Evolutionary conservation across 257 asterid genomes (phyloP).

Genomic region (Perilla frutescens): DNA sequence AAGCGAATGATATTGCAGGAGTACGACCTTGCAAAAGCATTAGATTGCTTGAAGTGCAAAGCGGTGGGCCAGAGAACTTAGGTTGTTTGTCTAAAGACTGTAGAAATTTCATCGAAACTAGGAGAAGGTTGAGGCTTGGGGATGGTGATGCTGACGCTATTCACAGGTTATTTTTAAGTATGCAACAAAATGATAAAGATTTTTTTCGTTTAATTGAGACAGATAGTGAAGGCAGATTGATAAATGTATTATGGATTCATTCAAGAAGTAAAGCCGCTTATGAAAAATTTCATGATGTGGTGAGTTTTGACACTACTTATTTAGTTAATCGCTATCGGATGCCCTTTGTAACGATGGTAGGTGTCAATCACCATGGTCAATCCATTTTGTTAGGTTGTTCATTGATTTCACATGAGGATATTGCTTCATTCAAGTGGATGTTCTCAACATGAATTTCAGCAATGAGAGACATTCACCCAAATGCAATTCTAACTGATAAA

Average conservation of each 20-base stretch:
- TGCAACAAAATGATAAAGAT: not conserved
- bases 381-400: not conserved
- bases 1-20: not conserved
- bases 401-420: not conserved
- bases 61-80: not conserved
- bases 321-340: not conserved
- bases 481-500: too few species aligned
- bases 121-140: not conserved
- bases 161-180: not conserved
- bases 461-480: too few species aligned
- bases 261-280: not conserved
- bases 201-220: not conserved
- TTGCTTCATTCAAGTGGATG: not conserved
- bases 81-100: not conserved
- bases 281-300: not conserved
- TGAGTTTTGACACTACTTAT: conserved; percentile 17
- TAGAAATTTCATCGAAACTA: not conserved
- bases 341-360: not conserved
- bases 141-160: not conserved
- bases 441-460: too few species aligned
- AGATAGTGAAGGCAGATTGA: not conserved
- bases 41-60: not conserved
- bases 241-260: not conserved
- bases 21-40: not conserved
- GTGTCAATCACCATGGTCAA: not conserved